Evolutionary conservation across 768 basidiomycete genomes (phyloP), one percentile per base, ranked within the genome.

Genomic region (Termitomyces heimii): DNA sequence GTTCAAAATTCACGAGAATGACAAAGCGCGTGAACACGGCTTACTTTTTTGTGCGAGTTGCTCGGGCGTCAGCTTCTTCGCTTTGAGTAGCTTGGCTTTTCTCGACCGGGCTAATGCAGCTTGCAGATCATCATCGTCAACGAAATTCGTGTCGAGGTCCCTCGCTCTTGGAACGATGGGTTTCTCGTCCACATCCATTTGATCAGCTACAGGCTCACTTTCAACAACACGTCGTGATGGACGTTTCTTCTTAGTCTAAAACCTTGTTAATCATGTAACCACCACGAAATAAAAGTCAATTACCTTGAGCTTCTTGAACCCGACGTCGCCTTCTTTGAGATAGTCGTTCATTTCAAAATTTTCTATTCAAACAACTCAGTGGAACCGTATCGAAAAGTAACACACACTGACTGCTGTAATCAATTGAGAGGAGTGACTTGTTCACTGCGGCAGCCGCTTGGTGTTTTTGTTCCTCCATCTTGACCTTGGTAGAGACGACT

Each of bases 81-180:
- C 63, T 68, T 89, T 92, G 66, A 82, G 84, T 4, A 93, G 76
- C 63, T 90, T 92, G 49, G 88, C 88, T 65, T 89, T 83, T 57
- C 97, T 81, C 57, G 92, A 85, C 10, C 92, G 84, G 35, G 96
- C 88, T 57, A 98, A 78, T 28, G 91, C 92, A 42, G 91, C 90
- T 77, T 98, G 95, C 43, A 99, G 82, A 66, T 99, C 97, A 71
- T 99, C 97, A 70, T 99, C 97, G 73, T 98, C 97, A 61, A 98
- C 88, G 71, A 97, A 92, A 73, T 96, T 96, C 64, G 80, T 78
- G 68, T 94, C 85, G 53, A 93, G 78, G 68, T 94, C 84, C 65
- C 88, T 80, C 62, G 77, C 76, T 62, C 86, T 79, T 58, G 86
- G 83, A 28, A 84, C 73, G 56, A 83, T 75, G n/a, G 88, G 83